Percentiles rank a stretch among this genome's conserved stretches.
Conservation (phyloP, 176 grass and related monocot genomes). For the Bolboschoenus planiculmis region DNA sequence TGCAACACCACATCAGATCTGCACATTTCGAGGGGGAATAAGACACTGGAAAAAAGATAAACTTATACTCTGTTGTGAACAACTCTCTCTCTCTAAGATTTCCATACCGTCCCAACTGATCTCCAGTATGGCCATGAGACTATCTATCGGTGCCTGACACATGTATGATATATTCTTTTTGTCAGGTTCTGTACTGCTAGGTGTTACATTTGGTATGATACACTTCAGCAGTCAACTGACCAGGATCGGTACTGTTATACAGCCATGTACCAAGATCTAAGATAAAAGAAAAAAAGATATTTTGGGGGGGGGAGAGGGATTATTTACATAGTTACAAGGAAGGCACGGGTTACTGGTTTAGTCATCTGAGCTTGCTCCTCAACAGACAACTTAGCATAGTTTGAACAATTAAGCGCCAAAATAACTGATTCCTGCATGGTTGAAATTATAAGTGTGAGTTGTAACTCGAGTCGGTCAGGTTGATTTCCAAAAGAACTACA, state of each 20-base stretch:
- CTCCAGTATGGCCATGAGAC: not conserved
- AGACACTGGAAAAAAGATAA: constrained; percentile 29
- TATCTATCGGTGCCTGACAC: not conserved
- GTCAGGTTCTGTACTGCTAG: not conserved
- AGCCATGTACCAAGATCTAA: not conserved
- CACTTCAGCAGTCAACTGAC: not conserved
- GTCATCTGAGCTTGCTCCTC: constrained; percentile 24
- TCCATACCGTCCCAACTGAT: not conserved
- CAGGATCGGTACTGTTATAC: not conserved
- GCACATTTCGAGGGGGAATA: constrained; percentile 32
- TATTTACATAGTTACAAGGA: constrained; percentile 49
- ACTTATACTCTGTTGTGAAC: not conserved
- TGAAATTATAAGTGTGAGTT: constrained; percentile 1
- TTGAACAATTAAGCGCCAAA: constrained; percentile 88
- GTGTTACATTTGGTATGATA: not conserved
- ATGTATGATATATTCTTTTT: not conserved
- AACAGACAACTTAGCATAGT: constrained; percentile 37
- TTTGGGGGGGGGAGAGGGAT: constrained; percentile 6
- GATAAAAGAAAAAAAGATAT: constrained; percentile 11
- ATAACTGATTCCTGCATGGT: constrained; percentile 50
- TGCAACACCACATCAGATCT: constrained; percentile 43
- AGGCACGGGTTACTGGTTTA: constrained; percentile 26
- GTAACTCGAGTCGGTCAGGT: not conserved
- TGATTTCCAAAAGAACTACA: not conserved
- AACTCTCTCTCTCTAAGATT: not conserved